Base-by-base conservation (phyloP, 225 moss, liverwort and hornwort genomes). In the Marchantia paleacea region DNA sequence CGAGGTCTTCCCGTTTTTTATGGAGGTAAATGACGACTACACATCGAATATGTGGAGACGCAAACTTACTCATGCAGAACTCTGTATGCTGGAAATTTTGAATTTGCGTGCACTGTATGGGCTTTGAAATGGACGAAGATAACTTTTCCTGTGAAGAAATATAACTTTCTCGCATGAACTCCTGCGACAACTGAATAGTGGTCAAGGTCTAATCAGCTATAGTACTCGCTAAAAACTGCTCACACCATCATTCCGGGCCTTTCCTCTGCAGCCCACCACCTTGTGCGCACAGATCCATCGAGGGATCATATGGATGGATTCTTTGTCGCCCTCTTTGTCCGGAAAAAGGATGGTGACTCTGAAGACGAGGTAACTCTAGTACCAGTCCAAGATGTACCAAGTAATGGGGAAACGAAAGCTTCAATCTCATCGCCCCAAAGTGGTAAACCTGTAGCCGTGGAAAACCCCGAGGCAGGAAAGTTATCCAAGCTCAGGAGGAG, bases 221-320 rank as follows among this genome's bases (percentile, higher is more conserved):
- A 58, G 10, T 20, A 58, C 58, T 18, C 5, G 7, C 10, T 4
- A 15, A 58, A 18, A 39, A 39, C 39, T 39, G 5, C 39, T 39
- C 39, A 39, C 39, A 39, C 39, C 39, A 39, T 39, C 2, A 39
- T 39, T 39, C 5, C 39, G 39, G 5, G 39, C 67, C 87, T 55
- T 86, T 47, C 69, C 81, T 22, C 28, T 83, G 89, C 88, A 93
- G 97, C 97, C 66, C 85, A 91, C 73, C 83, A 90, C 75, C 88
- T 97, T 64, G 81, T 97, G 26, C 95, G 97, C 20, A 97, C 97
- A 66, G 93, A 95, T 75, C 76, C 95, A 12, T 78, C 76, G 25
- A 84, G 95, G 86, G 97, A 97, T 81, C 89, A 82, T 76, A 97
- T 93, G 95, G 97, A 97, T 83, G 97, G 97, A 61, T 97, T 97